Base-by-base conservation (phyloP, 306 rosid genomes). In the Alnus rubra region DNA sequence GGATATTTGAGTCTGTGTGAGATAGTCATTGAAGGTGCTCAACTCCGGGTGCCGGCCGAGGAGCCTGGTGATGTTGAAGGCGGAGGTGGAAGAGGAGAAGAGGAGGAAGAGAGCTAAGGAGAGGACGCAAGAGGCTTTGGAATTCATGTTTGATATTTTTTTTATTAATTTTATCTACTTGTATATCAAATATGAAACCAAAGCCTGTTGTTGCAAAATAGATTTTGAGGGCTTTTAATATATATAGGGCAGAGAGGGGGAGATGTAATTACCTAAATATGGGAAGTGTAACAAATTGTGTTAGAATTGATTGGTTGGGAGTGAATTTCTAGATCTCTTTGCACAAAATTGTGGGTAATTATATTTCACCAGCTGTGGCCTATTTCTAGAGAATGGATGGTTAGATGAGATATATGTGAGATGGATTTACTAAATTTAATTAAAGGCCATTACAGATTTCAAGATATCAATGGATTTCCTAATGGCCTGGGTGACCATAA, bases 1-100 rank as follows among this genome's bases (percentile, higher is more conserved):
- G 1, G 76, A 86, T 4, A 94, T 85, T 51, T 90, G 87, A 77
- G 92, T 86, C 47, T 89, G 85, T 14, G 89, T 81, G 0, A 94
- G 78, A 59, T 71, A 65, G 69, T 79, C 59, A 74, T 74, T 89
- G 74, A 94, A 84, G 13, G 6, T 18, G 10, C 83, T 14, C 1
- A 84, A 74, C 0, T 88, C 85, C 1, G 89, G 82, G 73, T 79
- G 53, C 19, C 70, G 47, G 13, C 79, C 33, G 0, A 94, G 76
- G 8, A 74, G 31, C 55, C 68, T 82, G 1, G 88, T 82, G 78
- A 94, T 78, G 82, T 94, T 86, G 15, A 90, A 63, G 9, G 86
- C 91, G 9, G 83, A 48, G 2, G 87, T 75, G 4, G 82, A 76
- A 44, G 62, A 78, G 49, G 62, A 79, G 70, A 88, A 39, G 19